Base-by-base conservation (phyloP, 192 early-diverging fungal species). In the Coemansia sp. region DNA sequence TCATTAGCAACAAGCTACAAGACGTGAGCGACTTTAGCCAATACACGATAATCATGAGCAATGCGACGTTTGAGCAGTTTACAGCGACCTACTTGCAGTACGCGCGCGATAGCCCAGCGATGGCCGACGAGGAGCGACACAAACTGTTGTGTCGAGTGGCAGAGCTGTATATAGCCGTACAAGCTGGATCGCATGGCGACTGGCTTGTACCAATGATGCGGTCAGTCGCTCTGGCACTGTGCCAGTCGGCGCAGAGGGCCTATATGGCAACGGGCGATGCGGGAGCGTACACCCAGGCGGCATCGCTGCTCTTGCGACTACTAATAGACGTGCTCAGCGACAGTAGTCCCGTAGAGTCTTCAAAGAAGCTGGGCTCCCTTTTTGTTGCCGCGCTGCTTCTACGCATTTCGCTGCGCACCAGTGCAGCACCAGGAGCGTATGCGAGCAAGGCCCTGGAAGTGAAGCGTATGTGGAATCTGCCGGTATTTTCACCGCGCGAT, bases 391-490 rank as follows among this genome's bases (percentile, higher is more conserved):
- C 58, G 10, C 59, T 76, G 8, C 47, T 82, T 3, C 41, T 82
- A 40, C 74, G 74, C 18, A 67, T 82, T 13, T 82, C 80, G 3
- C 65, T 82, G 62, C 52, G 70, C 2, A 82, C 73, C 18, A 75
- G 27, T 6, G 80, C 74, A 4, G 73, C 73, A 7, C 80, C 80
- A 0, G 73, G 73, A 0, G 80, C 80, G 9, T 75, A 82, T 41
- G 80, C 74, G 4, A 74, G 65, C 67, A 80, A 75, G 49, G 71
- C 78, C 40, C 64, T 80, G 15, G 78, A 80, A 49, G 80, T 62
- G 24, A 68, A 64, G 20, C 29, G 43, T 5, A 40, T 74, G 38
- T 59, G 45, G 61, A 24, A 61, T 6, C 32, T 47, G 16, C 38
- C 61, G 12, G 63, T 50, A 2, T 73, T 82, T 50, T 64, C 74